These are phyloP conservation scores for Dictyostelium firmibasis DNA, from an alignment of 78 protist genomes.

Conservation along the genomic window DNA sequence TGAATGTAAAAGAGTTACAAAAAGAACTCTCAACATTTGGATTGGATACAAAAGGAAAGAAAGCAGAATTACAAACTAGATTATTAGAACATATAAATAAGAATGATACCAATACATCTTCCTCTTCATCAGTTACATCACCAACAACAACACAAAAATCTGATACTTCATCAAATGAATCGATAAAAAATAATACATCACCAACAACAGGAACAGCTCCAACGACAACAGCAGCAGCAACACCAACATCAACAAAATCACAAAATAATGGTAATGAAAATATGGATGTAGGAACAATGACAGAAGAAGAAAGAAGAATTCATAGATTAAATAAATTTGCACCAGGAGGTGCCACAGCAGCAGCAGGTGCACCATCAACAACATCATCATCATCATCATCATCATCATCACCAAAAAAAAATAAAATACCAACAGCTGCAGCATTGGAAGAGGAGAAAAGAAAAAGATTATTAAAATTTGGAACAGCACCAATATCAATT, in stretches of 20 bases:
- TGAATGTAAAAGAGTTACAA: constrained; percentile 35
- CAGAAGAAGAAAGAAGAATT: constrained; percentile 40
- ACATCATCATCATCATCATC: neutral
- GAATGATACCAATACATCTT: neutral
- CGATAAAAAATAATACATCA: neutral
- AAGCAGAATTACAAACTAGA: constrained; percentile 28
- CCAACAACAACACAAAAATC: neutral
- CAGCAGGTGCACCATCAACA: neutral
- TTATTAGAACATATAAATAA: constrained; percentile 11
- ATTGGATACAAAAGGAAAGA: constrained; percentile 54
- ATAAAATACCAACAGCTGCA: neutral
- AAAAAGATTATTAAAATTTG: constrained; percentile 23
- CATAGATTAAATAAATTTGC: constrained; percentile 28
- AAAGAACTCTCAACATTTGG: constrained; percentile 35
- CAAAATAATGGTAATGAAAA: neutral
- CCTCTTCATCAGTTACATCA: neutral
- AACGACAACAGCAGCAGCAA: neutral
- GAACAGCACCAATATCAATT: neutral
- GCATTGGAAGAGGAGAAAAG: constrained; percentile 7
- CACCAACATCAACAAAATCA: neutral
- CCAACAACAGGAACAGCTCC: neutral
- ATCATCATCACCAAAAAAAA: neutral
- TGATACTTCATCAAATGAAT: neutral
- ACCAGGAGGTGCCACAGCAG: neutral
- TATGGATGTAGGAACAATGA: constrained; percentile 39